Conservation (phyloP, 2,329 filamentous ascomycete genomes). For the Sarocladium brachiariae region DNA sequence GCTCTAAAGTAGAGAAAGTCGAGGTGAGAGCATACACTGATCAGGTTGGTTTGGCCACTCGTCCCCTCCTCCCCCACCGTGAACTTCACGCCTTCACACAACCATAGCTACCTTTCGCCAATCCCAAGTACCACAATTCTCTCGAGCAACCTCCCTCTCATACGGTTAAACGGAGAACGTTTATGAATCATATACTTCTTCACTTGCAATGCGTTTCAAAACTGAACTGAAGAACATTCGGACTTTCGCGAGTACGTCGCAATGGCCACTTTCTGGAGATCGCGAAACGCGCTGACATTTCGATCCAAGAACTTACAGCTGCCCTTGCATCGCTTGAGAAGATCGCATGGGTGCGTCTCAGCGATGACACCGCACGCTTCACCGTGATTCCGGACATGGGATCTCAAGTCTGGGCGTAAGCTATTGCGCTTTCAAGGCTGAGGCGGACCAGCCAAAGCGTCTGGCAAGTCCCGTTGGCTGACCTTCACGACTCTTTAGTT, state of each 20-base stretch:
- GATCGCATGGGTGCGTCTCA: constrained; percentile 84
- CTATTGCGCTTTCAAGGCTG: no score
- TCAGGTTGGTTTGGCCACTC: no score
- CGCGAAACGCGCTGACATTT: neutral
- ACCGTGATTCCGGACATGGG: constrained; percentile 93
- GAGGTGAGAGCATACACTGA: no score
- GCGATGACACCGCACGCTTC: constrained; percentile 82
- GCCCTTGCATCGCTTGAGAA: constrained; percentile 65
- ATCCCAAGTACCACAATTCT: no score
- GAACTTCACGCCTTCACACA: no score
- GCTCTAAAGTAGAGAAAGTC: no score
- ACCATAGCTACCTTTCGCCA: no score
- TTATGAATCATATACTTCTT: neutral
- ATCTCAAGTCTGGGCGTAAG: constrained; percentile 92
- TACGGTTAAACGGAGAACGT: no score
- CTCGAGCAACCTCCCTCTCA: neutral
- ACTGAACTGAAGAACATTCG: constrained; percentile 60
- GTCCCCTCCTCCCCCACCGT: no score
- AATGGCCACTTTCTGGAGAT: no score
- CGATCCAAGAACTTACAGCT: constrained; percentile 50
- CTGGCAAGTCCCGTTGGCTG: neutral
- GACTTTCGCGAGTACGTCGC: constrained; percentile 54
- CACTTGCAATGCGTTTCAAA: constrained; percentile 54
- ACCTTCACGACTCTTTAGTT: constrained; percentile 28
- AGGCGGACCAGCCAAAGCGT: no score